Evolutionary conservation across 2,329 filamentous ascomycete genomes (phyloP).

Genomic region (Cercospora nicotianae): DNA sequence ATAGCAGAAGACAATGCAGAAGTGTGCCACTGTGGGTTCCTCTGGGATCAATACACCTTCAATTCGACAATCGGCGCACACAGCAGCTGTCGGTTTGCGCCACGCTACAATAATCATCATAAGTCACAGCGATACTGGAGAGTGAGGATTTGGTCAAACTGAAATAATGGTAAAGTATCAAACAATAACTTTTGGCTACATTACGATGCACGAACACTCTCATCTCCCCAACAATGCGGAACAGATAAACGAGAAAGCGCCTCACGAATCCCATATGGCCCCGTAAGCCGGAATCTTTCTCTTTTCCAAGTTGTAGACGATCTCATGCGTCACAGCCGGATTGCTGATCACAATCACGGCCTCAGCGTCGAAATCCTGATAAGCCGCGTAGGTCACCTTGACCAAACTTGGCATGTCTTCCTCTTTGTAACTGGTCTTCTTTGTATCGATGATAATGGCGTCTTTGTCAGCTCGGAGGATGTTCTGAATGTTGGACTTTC

Average conservation of each 20-base stretch:
- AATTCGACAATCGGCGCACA: not conserved
- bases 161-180: not conserved
- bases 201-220: not conserved
- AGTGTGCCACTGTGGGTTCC: not conserved
- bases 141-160: not conserved
- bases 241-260: not conserved
- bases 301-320: slow-evolving; percentile 68
- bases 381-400: slow-evolving; percentile 55
- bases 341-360: slow-evolving; percentile 75
- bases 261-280: slow-evolving; percentile 67
- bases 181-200: not conserved
- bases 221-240: not conserved
- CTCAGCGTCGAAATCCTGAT: slow-evolving; percentile 54
- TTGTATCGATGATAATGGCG: slow-evolving; percentile 69
- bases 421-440: slow-evolving; percentile 38
- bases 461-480: slow-evolving; percentile 60
- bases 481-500: slow-evolving; percentile 55
- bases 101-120: not conserved
- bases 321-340: slow-evolving; percentile 63
- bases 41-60: slow-evolving; percentile 6
- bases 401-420: slow-evolving; percentile 62
- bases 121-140: not conserved
- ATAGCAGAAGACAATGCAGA: slow-evolving; percentile 3
- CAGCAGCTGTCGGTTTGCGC: not conserved
- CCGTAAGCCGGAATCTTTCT: slow-evolving; percentile 68